Evolutionary conservation across 371 early-diverging fungal species (phyloP).

Genomic region (Coemansia sp.): DNA sequence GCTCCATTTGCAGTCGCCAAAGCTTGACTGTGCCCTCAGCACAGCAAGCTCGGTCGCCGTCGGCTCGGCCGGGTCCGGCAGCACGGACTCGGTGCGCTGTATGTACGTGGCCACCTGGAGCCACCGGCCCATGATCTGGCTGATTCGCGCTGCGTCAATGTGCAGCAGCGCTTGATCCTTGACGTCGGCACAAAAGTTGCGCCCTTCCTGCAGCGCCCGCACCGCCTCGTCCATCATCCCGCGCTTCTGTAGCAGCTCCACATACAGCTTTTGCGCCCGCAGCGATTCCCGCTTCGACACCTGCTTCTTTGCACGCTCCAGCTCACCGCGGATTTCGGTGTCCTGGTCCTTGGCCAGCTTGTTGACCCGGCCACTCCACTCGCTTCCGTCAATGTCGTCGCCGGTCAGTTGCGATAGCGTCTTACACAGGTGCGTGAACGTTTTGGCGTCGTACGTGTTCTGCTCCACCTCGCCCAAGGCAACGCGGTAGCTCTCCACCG

Average conservation of each 20-base stretch:
- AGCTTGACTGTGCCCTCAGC: conserved; percentile 23
- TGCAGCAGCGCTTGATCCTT: conserved; percentile 26
- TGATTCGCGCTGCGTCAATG: conserved; percentile 17
- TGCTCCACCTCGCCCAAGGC: conserved; percentile 53
- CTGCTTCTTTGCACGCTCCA: conserved; percentile 13
- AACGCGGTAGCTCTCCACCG: conserved; percentile 50
- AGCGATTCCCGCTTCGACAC: conserved; percentile 20
- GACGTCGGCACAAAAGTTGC: conserved; percentile 21
- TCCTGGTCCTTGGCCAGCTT: conserved; percentile 9
- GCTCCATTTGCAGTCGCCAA: conserved; percentile 34
- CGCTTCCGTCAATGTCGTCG: background rate
- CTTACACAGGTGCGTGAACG: conserved; percentile 42
- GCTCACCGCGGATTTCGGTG: conserved; percentile 4
- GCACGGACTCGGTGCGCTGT: conserved; percentile 20
- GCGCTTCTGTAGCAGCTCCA: conserved; percentile 4
- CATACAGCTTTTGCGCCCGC: conserved; percentile 15
- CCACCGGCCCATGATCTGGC: conserved; percentile 27
- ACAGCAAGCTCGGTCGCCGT: conserved; percentile 13
- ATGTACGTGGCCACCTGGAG: conserved; percentile 30
- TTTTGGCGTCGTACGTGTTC: conserved; percentile 40
- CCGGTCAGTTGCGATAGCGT: conserved; percentile 16
- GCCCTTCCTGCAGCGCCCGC: conserved; percentile 27
- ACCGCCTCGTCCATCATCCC: conserved; percentile 27
- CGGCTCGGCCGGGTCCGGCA: background rate
- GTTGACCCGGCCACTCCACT: conserved; percentile 15